Evolutionary conservation across 1,139 yeast genomes (phyloP), one percentile per base, ranked within the genome.

Genomic region (Zygosaccharomyces sapae): DNA sequence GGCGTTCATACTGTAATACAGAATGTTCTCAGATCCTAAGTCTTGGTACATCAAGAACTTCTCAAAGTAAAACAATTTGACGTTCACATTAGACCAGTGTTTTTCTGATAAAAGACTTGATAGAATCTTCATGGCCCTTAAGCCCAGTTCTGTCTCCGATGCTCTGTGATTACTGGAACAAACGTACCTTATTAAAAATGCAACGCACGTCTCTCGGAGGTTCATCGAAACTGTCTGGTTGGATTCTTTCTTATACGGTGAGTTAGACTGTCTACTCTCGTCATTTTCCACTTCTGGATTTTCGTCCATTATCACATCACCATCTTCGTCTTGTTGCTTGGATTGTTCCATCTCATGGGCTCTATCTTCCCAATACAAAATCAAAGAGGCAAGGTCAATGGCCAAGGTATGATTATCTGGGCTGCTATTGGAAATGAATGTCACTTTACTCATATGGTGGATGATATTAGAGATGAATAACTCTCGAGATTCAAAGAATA

Each of bases 381-480:
- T 81, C 52, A 90, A 68, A 52, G 88, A 96, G 0, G 96, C 95
- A 49, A 92, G 69, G 56, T 92, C 97, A 49, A 92, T 85, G 0
- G 97, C 96, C 49, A 90, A 70, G 0, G 79, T 75, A 63, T 88
- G 96, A 57, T 86, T 86, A 55, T 90, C 97, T 9, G 81, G 66
- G 0, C 92, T 85, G 2, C 95, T 83, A 57, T 84, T 87, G 5
- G 92, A 81, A 61, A 85, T 73, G 46, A 87, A 82, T 1, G 96
- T 87, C 48, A 92, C 72, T 62, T 90, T 89, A 20, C 96, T 96
- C 90, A 94, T 86, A 1, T 96, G 96, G n/a, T 94, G 80, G 44
- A 92, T 86, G 46, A 92, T 86, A 54, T 85, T 87, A 2, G 96
- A 85, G 49, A 89, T 80, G 59, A 90, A 92, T 54, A 88, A 89